A percentile compares a stretch with the other conserved stretches of the same genome.
These are phyloP conservation scores for Phytomonas sp. DNA, from an alignment of 208 protist species.

Conservation along the genomic window DNA sequence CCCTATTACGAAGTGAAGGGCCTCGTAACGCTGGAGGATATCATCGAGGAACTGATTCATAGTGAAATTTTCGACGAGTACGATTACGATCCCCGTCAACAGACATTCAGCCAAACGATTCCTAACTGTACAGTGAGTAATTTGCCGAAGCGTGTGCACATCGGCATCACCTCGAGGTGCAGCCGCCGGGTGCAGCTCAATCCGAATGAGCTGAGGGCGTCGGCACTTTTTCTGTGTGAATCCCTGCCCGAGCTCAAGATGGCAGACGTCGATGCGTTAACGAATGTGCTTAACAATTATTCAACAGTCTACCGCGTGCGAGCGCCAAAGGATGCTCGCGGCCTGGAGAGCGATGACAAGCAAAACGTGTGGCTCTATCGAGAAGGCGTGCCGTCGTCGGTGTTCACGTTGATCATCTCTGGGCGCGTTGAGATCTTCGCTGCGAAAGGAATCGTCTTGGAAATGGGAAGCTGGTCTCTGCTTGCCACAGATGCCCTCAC, in stretches of 20 bases:
- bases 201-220: constrained; percentile 75
- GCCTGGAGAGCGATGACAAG: constrained; percentile 63
- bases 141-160: constrained; percentile 15
- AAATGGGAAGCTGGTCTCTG: constrained; percentile 82
- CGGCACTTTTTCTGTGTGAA: constrained; percentile 76
- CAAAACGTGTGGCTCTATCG: constrained; percentile 90
- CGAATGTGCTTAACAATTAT: constrained; percentile 45
- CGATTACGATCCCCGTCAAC: constrained; percentile 64
- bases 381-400: constrained; percentile 55
- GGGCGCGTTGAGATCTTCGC: constrained; percentile 83
- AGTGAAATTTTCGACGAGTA: constrained; percentile 97
- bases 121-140: constrained; percentile 7
- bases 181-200: constrained; percentile 65
- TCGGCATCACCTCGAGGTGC: constrained; percentile 74
- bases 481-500: constrained; percentile 60
- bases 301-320: constrained; percentile 69
- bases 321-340: constrained; percentile 64
- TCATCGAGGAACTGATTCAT: constrained; percentile 96
- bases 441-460: constrained; percentile 66
- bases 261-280: constrained; percentile 35
- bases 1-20: constrained; percentile 93
- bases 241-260: constrained; percentile 65
- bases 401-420: constrained; percentile 82
- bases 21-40: constrained; percentile 95
- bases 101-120: constrained; percentile 3